Evolutionary conservation across 768 basidiomycete genomes (phyloP).

Genomic region (Tulasnella sp.): DNA sequence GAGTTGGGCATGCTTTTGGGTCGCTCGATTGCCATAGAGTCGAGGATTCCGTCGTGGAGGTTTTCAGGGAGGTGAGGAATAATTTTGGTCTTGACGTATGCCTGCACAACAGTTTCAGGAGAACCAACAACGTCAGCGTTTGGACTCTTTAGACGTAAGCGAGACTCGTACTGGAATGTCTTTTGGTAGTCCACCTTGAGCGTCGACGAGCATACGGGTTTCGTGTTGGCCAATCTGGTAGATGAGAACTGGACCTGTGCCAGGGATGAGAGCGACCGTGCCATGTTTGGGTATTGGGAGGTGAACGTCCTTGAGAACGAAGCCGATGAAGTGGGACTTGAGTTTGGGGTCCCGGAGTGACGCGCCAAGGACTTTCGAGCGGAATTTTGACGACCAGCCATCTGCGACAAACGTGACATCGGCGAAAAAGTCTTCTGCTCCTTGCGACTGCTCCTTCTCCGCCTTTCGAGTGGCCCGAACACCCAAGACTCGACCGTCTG

Average conservation of each 20-base stretch:
- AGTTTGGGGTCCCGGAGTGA: constrained; percentile 31
- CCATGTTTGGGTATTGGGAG: constrained; percentile 72
- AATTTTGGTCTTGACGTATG: constrained; percentile 62
- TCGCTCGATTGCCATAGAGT: constrained; percentile 68
- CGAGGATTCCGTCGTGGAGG: constrained; percentile 56
- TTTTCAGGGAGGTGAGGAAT: constrained; percentile 72
- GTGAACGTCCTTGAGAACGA: constrained; percentile 65
- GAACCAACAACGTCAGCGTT: not conserved
- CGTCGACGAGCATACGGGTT: constrained; percentile 89
- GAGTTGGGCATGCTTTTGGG: constrained; percentile 93
- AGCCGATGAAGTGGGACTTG: constrained; percentile 77
- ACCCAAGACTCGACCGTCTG: constrained; percentile 52
- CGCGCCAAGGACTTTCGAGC: constrained; percentile 41
- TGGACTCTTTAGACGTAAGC: not conserved
- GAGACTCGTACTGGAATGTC: constrained; percentile 57
- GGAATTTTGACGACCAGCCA: constrained; percentile 92
- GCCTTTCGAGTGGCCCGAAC: constrained; percentile 49
- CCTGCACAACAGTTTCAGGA: constrained; percentile 33
- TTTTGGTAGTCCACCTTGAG: constrained; percentile 73
- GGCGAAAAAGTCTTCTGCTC: constrained; percentile 49
- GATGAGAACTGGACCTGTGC: constrained; percentile 78
- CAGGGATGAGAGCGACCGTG: constrained; percentile 74
- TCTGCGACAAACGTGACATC: constrained; percentile 84
- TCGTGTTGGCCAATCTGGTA: constrained; percentile 88
- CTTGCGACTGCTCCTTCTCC: constrained; percentile 33